Percentiles rank a stretch among this genome's conserved stretches.
Evolutionary conservation across 73 alveolate species (phyloP).

Genomic region (Stentor coeruleus): DNA sequence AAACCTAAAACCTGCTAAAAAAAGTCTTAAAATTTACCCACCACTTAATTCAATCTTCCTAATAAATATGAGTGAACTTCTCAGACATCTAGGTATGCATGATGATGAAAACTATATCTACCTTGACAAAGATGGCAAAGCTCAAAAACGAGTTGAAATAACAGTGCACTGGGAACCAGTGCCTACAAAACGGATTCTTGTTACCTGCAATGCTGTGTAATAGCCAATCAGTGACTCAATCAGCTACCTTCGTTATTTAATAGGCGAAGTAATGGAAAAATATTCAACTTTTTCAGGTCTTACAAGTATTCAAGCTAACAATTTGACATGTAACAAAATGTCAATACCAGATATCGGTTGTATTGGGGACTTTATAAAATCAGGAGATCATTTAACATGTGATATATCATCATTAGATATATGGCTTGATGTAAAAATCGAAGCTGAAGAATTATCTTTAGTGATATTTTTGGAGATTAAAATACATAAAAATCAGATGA

Average conservation of each 20-base stretch:
- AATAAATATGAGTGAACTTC: not conserved
- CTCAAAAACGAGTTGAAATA: not conserved
- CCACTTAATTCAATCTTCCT: too few species aligned
- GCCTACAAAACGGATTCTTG: not conserved
- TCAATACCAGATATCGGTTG: not conserved
- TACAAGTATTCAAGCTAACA: slow-evolving; percentile 1
- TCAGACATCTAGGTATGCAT: not conserved
- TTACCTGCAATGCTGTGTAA: not conserved
- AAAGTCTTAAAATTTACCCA: too few species aligned
- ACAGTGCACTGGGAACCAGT: not conserved
- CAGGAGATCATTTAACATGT: slow-evolving; percentile 11
- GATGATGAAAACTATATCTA: slow-evolving; percentile 24
- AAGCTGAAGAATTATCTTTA: not conserved
- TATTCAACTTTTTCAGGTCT: slow-evolving; percentile 16
- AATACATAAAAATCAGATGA: not conserved
- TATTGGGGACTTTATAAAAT: not conserved
- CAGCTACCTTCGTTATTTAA: slow-evolving; percentile 5
- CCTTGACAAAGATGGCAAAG: slow-evolving; percentile 22
- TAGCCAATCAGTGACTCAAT: not conserved
- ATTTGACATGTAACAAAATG: not conserved
- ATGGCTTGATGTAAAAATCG: slow-evolving; percentile 18
- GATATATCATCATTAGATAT: slow-evolving; percentile 9
- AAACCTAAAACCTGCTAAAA: too few species aligned
- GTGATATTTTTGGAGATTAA: not conserved
- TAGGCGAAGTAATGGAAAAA: slow-evolving; percentile 20